phyloP scores from a whole-genome alignment of 2,329 filamentous ascomycete species.

The Clonostachys solani region DNA sequence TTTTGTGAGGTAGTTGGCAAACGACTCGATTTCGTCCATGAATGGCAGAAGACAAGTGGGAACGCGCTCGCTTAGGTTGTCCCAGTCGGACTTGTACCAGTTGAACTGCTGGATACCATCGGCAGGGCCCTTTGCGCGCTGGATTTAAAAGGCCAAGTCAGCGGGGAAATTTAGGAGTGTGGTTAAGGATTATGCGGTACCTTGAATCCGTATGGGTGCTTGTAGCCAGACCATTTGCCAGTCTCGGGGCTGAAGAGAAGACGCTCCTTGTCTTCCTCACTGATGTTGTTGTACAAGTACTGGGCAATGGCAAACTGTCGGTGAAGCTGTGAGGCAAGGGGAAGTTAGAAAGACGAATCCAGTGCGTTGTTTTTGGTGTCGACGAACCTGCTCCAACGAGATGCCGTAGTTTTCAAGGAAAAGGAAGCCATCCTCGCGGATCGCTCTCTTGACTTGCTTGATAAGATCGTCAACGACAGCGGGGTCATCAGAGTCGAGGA shows the following conservation, averaged over 20 bases:
- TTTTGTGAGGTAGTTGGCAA: conserved; percentile 9
- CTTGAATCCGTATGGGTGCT: conserved; percentile 41
- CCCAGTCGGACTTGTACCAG: conserved; percentile 43
- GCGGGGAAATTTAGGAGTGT: background rate
- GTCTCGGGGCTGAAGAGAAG: conserved; percentile 41
- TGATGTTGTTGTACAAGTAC: conserved; percentile 43
- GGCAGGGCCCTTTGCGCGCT: conserved; percentile 32
- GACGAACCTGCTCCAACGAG: conserved; percentile 29
- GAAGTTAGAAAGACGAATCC: background rate
- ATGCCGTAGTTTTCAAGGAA: conserved; percentile 47
- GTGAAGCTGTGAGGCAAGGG: conserved; percentile 28
- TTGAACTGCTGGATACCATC: conserved; percentile 53
- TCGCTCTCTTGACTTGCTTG: conserved; percentile 32
- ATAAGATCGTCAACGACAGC: conserved; percentile 35
- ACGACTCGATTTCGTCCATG: conserved; percentile 12
- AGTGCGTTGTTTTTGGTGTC: background rate
- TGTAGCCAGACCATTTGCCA: conserved; percentile 45
- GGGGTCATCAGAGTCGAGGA: conserved; percentile 35
- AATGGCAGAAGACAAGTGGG: conserved; percentile 36
- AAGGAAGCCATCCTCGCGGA: conserved; percentile 36
- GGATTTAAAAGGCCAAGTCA: background rate
- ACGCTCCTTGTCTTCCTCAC: conserved; percentile 40
- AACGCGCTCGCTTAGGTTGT: conserved; percentile 28
- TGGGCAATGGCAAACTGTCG: conserved; percentile 45
- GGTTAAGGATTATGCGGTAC: conserved; percentile 5